Percentiles rank a stretch among this genome's conserved stretches.
Conservation (phyloP, 2,329 filamentous ascomycete species). For the Curvularia spicifera region DNA sequence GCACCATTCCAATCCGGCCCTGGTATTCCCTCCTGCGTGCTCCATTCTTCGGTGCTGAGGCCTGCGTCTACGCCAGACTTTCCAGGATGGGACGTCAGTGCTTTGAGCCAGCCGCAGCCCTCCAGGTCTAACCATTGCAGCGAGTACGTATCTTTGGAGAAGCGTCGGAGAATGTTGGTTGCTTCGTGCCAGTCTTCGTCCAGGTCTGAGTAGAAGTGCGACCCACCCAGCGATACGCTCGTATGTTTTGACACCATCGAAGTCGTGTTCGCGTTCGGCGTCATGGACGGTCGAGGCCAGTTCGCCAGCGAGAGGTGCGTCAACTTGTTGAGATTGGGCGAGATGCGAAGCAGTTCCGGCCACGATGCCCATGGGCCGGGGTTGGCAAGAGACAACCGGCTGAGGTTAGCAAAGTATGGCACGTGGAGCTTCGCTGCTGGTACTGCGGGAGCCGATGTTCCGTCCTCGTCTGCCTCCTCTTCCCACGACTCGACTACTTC, state of each 20-base stretch:
- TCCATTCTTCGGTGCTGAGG: constrained; percentile 13
- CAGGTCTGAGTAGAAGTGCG: constrained; percentile 59
- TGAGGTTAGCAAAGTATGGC: constrained; percentile 59
- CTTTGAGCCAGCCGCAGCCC: constrained; percentile 64
- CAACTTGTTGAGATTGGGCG: constrained; percentile 61
- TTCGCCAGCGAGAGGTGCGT: constrained; percentile 68
- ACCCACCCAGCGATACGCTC: constrained; percentile 58
- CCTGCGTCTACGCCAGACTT: constrained; percentile 1
- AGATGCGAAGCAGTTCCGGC: constrained; percentile 61
- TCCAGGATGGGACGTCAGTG: constrained; percentile 53
- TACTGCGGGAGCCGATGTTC: neutral
- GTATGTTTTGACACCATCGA: constrained; percentile 53
- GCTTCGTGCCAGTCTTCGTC: constrained; percentile 65
- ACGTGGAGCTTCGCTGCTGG: constrained; percentile 28
- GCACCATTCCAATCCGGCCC: constrained; percentile 50
- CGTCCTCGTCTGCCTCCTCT: constrained; percentile 41
- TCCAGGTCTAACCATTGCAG: constrained; percentile 68
- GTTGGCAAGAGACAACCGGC: constrained; percentile 64
- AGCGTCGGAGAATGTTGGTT: constrained; percentile 61
- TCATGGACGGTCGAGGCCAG: constrained; percentile 66
- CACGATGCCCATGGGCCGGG: constrained; percentile 59
- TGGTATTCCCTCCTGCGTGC: constrained; percentile 16
- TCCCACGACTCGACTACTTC: constrained; percentile 57
- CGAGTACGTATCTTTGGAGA: constrained; percentile 63
- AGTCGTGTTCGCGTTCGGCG: constrained; percentile 58